Conservation (phyloP, 1,284 basidiomycete species). For the Anthracocystis walkeri region DNA sequence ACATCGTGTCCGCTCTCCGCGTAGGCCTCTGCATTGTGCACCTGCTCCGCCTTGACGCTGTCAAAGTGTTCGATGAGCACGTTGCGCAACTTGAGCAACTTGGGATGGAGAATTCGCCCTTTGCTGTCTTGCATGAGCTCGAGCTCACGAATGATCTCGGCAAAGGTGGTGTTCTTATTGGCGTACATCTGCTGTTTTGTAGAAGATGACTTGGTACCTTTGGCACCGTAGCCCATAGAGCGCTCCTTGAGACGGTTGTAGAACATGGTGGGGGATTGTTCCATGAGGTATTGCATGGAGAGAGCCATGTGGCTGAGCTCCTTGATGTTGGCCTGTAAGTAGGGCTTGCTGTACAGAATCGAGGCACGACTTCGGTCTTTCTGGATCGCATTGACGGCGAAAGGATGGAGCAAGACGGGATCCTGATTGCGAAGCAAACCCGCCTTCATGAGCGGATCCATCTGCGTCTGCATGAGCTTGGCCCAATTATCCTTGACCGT, state of each 20-base stretch:
- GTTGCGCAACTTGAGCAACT: constrained; percentile 81
- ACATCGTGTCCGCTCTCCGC: constrained; percentile 54
- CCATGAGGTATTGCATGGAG: constrained; percentile 73
- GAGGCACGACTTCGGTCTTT: constrained; percentile 23
- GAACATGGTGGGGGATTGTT: constrained; percentile 74
- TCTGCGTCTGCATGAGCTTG: constrained; percentile 64
- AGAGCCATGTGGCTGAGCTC: constrained; percentile 60
- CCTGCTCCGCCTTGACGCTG: constrained; percentile 70
- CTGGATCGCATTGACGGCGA: constrained; percentile 50
- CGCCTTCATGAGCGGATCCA: constrained; percentile 56
- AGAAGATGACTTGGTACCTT: constrained; percentile 66
- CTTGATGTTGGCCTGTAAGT: constrained; percentile 37
- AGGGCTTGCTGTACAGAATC: constrained; percentile 38
- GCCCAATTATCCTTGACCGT: constrained; percentile 67
- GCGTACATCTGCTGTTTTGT: constrained; percentile 67
- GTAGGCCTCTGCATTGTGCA: constrained; percentile 77
- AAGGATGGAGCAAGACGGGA: constrained; percentile 57
- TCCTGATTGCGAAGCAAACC: constrained; percentile 56
- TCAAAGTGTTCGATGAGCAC: constrained; percentile 62
- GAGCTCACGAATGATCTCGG: constrained; percentile 76
- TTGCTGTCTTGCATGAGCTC: constrained; percentile 71
- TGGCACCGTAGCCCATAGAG: constrained; percentile 64
- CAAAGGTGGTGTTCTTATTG: constrained; percentile 75
- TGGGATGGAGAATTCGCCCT: constrained; percentile 83
- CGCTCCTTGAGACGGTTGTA: constrained; percentile 69